Base-by-base conservation (phyloP, 2,329 filamentous ascomycete species). In the Rhynchosporium secalis region DNA sequence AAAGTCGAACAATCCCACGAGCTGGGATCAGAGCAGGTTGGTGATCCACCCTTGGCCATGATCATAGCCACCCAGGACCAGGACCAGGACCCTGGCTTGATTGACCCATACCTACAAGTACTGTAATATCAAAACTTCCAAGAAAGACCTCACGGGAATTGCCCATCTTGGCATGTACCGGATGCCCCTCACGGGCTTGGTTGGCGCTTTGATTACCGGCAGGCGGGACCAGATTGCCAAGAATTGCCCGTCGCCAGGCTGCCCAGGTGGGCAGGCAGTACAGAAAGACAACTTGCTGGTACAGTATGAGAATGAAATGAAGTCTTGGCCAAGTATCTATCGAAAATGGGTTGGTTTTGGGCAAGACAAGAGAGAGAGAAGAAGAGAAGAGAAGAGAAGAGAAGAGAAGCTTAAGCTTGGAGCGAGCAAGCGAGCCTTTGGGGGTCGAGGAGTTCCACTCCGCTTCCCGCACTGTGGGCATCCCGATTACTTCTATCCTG, bases 161-260 rank as follows among this genome's bases (percentile, higher is more conserved):
- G 43, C 46, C 56, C 56, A 58, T 49, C 56, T 58, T 29, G 56
- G 56, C n/a, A 49, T 29, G 20, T 26, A n/a, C 28, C 38, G 51
- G 36, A 20, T 31, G 20, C 49, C 45, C 31, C 20, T 20, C 20
- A 20, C 20, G 20, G 20, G 33, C 54, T n/a, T n/a, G 36, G 28
- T 5, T 48, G 46, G 29, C 46, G 28, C 26, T 54, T 54, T 20
- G 33, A 40, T 40, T 29, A 15, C 36, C 51, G 51, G 51, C 51
- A 54, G 51, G 40, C 51, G 38, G 33, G 15, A 26, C 9, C 33
- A 5, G 9, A 36, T 36, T 36, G 5, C 33, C 33, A 36, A 36
- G 33, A 36, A 36, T 6, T 36, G 33, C 33, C 33, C 6, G 9
- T 36, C 33, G 5, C 33, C 33, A 10, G 33, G 9, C 9, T 36